Evolutionary conservation across 805 yeast species (phyloP), one percentile per base, ranked within the genome.

Genomic region (Isabelozyma gotoi): DNA sequence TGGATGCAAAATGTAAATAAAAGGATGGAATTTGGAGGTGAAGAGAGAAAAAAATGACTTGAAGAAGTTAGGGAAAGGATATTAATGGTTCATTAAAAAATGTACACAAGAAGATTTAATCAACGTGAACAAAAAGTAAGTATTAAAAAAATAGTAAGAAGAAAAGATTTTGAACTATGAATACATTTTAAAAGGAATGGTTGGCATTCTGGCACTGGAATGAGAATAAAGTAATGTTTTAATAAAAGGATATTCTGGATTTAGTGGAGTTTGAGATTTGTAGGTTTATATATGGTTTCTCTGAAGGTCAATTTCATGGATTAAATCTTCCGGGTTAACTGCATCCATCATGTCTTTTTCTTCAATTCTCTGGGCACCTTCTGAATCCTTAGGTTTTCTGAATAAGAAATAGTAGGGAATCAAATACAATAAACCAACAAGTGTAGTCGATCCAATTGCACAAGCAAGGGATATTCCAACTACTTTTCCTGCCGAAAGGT

Each of bases 391-490:
- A 36, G 50, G 58, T 39, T 57, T 65, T 41, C 65, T 60, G 48
- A 69, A 63, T 29, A 72, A 56, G 27, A 58, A 51, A 39, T 63
- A 63, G 44, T 62, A 63, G 3, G 77, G 77, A n/a, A 72, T 60
- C 11, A 69, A 51, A 51, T 67, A 72, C 38, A 71, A 53, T 39
- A 71, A 55, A n/a, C 74, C 73, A 45, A 72, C 55, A 5, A 72
- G 46, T 0, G 71, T 57, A 2, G 74, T 68, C 1, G 76, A 61
- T 1, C 76, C 77, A 20, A 72, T 52, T 1, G 77, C 77, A 57
- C 74, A 69, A 1, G 77, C 77, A 40, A 72, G 56, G 1, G 77
- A 70, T 7, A 72, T 62, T 6, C 77, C 77, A 15, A 72, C 73
- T 6, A 72, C 71, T 49, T 72, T 69, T 8, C 77, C 77, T 17